Evolutionary conservation across 225 moss, liverwort and hornwort genomes (phyloP), one percentile per base, ranked within the genome.

Genomic region (Takakia lepidozioides): DNA sequence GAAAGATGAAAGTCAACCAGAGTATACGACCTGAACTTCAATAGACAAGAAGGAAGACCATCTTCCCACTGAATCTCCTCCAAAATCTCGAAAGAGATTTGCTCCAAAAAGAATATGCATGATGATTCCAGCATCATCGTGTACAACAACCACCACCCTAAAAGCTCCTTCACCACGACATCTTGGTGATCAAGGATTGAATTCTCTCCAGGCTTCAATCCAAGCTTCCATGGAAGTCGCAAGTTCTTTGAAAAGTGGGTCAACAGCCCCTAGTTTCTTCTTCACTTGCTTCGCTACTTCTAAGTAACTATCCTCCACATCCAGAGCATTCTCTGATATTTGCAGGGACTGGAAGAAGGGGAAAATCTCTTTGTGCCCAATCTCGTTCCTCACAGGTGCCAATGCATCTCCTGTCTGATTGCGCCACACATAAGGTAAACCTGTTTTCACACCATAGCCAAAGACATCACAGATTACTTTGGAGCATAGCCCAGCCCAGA

Each of bases 351-450:
- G 63, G 37, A 82, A 82, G 14, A 82, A 82, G 5, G 63, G 48
- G 29, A 73, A 48, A 46, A 82, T 67, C 20, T 53, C 15, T 25
- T 82, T 74, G 9, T 41, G 16, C 2, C 27, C 51, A 5, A 70
- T 11, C 19, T 40, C 10, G 25, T 43, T 43, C 49, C 18, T 18
- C 52, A 30, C 18, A 27, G 29, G 14, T 1, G 16, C 28, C 18
- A 55, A 23, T 36, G 70, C 64, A 25, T 59, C 30, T 21, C 34
- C 23, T 30, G 48, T 46, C 35, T 38, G 48, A 38, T 61, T 65
- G 28, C 70, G 73, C 52, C 38, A 57, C 29, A 82, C 52, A 25
- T 82, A 82, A 0, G 82, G 82, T 52, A 82, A 49, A 17, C 82
- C 82, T 18, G 78, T 50, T 54, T 82, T 82, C 16, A 78, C 61